Evolutionary conservation across 306 rosid species (phyloP), one percentile per base, ranked within the genome.

Genomic region (Boehmeria nivea): DNA sequence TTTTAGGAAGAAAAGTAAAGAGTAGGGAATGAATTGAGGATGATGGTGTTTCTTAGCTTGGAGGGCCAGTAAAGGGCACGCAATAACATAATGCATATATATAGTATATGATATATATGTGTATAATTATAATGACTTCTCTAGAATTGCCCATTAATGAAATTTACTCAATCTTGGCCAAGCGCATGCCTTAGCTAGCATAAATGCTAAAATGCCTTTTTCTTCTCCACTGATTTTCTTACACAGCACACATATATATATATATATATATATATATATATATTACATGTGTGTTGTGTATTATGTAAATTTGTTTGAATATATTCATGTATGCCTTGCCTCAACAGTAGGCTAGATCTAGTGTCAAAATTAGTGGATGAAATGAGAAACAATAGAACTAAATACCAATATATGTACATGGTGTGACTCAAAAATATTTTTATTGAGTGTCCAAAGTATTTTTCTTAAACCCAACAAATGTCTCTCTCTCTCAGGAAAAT

Each of bases 121-220:
- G 49, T 47, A 51, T 54, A 63, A 70, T 50, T 44, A 56, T 65
- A 48, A 25, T 54, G 16, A 62, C 14, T 36, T n/a, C n/a, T n/a
- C n/a, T n/a, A 43, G 56, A 58, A 19, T 6, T 36, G 27, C 61
- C 25, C 51, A 61, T 52, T 34, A 15, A 43, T 12, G 46, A 24
- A 50, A 60, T 73, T 80, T 71, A 81, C 75, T 72, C 57, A 0
- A 54, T 63, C 60, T 2, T n/a, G 27, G 64, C 45, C 68, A 66
- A 70, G 59, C 78, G 81, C 85, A 81, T 83, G 83, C 84, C 28
- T 26, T 60, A 42, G n/a, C n/a, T n/a, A n/a, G n/a, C n/a, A n/a
- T n/a, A n/a, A n/a, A n/a, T n/a, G n/a, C n/a, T n/a, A n/a, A n/a
- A n/a, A n/a, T n/a, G n/a, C n/a, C n/a, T n/a, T n/a, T n/a, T n/a